These are phyloP conservation scores for Pelagomonas calceolata DNA, from an alignment of 108 stramenopile species.

Conservation along the genomic window DNA sequence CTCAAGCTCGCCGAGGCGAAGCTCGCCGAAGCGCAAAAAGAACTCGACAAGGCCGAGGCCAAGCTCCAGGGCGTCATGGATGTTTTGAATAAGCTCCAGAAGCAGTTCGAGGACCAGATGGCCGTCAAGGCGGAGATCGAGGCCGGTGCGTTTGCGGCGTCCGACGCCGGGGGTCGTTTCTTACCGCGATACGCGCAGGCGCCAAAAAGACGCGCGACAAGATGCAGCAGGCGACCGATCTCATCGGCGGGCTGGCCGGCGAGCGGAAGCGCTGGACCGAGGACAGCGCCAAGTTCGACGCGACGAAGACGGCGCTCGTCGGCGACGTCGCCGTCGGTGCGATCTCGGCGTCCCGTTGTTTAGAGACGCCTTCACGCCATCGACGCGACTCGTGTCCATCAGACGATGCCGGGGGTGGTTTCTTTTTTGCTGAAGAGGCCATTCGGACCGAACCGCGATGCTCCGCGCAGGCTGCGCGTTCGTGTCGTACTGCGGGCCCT, in stretches of 20 bases:
- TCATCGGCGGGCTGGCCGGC: slow-evolving; percentile 32
- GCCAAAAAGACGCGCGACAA: slow-evolving; percentile 13
- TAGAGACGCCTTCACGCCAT: too few relatives aligned
- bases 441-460: too few relatives aligned
- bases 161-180: too few relatives aligned
- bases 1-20: slow-evolving; percentile 32
- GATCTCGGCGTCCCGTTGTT: too few relatives aligned
- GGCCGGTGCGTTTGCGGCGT: too few relatives aligned
- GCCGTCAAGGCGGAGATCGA: slow-evolving; percentile 31
- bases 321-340: slow-evolving; percentile 37
- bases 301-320: slow-evolving; percentile 26
- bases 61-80: slow-evolving; percentile 24
- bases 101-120: slow-evolving; percentile 33
- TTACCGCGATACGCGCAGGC: too few relatives aligned
- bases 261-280: slow-evolving; percentile 35
- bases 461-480: slow-evolving; percentile 44
- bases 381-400: too few relatives aligned
- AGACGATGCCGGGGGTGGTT: too few relatives aligned
- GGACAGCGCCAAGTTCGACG: slow-evolving; percentile 26
- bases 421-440: too few relatives aligned
- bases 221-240: slow-evolving; percentile 35
- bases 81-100: slow-evolving; percentile 20
- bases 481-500: slow-evolving; percentile 37
- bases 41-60: slow-evolving; percentile 30
- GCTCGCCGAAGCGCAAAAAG: slow-evolving; percentile 23